Percentiles rank a stretch among this genome's conserved stretches.
These are phyloP conservation scores for Gloeostereum incarnatum DNA, from an alignment of 768 basidiomycete species.

Conservation along the genomic window DNA sequence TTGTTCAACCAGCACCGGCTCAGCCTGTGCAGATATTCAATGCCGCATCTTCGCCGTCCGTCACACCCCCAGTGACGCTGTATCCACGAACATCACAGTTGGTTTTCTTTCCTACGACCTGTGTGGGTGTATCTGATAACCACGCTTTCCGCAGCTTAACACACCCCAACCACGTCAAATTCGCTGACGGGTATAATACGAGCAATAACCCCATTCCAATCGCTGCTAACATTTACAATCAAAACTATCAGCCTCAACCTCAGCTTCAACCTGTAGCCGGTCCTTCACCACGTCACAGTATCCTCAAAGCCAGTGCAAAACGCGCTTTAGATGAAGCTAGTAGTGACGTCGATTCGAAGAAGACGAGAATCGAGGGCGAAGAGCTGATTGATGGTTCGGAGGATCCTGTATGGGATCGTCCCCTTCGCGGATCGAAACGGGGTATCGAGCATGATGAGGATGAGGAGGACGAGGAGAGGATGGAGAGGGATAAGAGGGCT, in stretches of 20 bases:
- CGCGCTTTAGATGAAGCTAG: conserved; percentile 31
- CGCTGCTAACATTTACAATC: conserved; percentile 3
- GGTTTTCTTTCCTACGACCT: no score
- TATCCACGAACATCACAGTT: no score
- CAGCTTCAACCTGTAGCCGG: conserved; percentile 13
- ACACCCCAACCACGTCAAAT: conserved; percentile 15
- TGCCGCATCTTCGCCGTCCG: conserved; percentile 12
- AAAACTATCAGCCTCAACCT: conserved; percentile 6
- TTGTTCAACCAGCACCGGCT: conserved; percentile 18
- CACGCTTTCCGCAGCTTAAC: conserved; percentile 1
- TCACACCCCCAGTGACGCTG: no score
- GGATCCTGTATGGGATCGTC: conserved; percentile 27
- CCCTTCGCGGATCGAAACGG: conserved; percentile 37
- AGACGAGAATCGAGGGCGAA: conserved; percentile 41
- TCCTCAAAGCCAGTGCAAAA: conserved; percentile 17
- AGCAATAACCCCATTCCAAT: conserved; percentile 14
- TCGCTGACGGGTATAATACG: conserved; percentile 28
- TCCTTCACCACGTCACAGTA: conserved; percentile 18
- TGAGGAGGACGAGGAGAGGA: conserved; percentile 30
- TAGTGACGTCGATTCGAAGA: conserved; percentile 37
- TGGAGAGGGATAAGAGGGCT: conserved; percentile 41
- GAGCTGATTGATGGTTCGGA: conserved; percentile 39
- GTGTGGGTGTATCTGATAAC: no score
- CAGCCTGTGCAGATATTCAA: conserved; percentile 11
- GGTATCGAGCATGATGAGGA: conserved; percentile 34